Evolutionary conservation across 192 early-diverging fungal species (phyloP), one percentile per base, ranked within the genome.

Genomic region (Coemansia reversa): DNA sequence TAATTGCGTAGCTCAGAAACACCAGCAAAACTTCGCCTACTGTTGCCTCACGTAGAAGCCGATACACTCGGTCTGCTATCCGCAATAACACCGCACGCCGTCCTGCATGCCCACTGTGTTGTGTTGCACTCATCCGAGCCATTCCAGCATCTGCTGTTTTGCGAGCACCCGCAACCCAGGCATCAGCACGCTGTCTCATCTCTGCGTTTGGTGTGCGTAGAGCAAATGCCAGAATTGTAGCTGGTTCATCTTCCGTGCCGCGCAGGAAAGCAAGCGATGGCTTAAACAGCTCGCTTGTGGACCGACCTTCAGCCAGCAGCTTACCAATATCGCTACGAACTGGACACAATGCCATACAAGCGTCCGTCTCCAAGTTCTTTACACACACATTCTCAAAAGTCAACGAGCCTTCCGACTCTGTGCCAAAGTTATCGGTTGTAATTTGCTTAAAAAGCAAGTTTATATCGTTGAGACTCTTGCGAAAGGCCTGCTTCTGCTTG

Each of bases 11-110:
- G 63, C 90, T 89, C 27, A 87, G 82, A 29, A 87, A 76, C 55
- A 93, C 86, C 23, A 96, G 85, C 42, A 92, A 73, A 28, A 93
- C 86, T 63, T 96, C 93, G 55, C 90, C 81, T 4, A 83, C 86
- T 23, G 87, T 87, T 23, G 91, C 90, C 58, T 88, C 79, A 75
- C 86, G 63, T 66, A 93, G 83, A 18, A 92, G 72, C 54, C 85
- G 88, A 58, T 82, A 81, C 48, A 92, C 84, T 45, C 73, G 74
- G 33, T 68, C 63, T 20, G 70, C 79, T 3, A 72, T 48, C 49
- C 70, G 72, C 54, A 81, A 48, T 22, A 72, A 54, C 49, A 68
- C 66, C 7, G 58, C 59, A 18, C 47, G 60, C 20, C 45, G 35
- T 32, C 39, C 30, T 49, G 20, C 45, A 42, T 23, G 20, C 9